Conservation (phyloP, 345 rosid species). For the Durio zibethinus region DNA sequence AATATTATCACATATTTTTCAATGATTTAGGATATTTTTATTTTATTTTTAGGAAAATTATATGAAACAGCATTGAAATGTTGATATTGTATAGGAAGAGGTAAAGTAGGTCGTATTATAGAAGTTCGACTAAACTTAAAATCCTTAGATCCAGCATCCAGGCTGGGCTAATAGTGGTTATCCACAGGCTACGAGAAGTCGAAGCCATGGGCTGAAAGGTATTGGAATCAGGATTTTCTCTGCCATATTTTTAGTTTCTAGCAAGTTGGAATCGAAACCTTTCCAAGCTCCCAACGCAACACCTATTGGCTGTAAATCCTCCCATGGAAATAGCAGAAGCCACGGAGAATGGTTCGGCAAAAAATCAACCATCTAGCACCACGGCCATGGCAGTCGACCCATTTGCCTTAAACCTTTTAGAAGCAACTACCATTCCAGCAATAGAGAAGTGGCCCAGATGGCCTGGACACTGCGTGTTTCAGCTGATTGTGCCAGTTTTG, state of each 20-base stretch:
- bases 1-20: too few species aligned
- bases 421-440: neutral
- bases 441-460: conserved; percentile 82
- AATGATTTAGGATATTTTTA: too few species aligned
- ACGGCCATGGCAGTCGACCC: neutral
- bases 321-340: neutral
- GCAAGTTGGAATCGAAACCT: neutral
- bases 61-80: too few species aligned
- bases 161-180: too few species aligned
- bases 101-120: too few species aligned
- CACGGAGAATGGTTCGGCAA: neutral
- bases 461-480: conserved; percentile 84
- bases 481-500: conserved; percentile 65
- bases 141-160: too few species aligned
- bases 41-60: too few species aligned
- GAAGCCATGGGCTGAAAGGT: too few species aligned
- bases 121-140: too few species aligned
- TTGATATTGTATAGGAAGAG: too few species aligned
- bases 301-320: neutral
- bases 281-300: neutral
- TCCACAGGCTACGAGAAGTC: too few species aligned
- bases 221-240: neutral
- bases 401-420: neutral
- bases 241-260: neutral
- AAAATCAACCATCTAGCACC: neutral